Evolutionary conservation across 1,284 basidiomycete genomes (phyloP).

Genomic region (Trichosporon inkin): DNA sequence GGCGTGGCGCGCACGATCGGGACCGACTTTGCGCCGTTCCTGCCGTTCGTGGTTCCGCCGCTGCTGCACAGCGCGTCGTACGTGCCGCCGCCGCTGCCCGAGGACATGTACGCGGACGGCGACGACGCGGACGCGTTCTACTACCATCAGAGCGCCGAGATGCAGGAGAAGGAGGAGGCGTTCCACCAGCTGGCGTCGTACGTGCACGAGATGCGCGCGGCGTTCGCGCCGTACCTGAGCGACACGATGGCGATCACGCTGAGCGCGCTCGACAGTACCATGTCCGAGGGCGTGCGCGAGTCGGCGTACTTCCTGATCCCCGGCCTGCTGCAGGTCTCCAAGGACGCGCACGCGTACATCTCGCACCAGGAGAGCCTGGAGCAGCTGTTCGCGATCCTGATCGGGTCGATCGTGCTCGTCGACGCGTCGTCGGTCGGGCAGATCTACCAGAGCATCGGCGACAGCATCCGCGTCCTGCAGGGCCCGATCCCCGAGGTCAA

Average conservation of each 20-base stretch:
- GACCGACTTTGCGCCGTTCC: conserved; percentile 73
- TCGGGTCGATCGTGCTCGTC: conserved; percentile 63
- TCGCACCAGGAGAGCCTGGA: conserved; percentile 66
- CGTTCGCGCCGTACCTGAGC: conserved; percentile 68
- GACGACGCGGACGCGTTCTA: conserved; percentile 50
- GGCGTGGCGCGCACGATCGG: conserved; percentile 52
- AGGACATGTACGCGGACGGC: conserved; percentile 56
- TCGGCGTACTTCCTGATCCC: conserved; percentile 57
- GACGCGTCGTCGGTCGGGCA: conserved; percentile 60
- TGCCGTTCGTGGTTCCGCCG: conserved; percentile 73
- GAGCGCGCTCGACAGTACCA: conserved; percentile 66
- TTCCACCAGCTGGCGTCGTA: conserved; percentile 79
- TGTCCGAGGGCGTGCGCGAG: conserved; percentile 77
- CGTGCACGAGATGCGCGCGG: conserved; percentile 63
- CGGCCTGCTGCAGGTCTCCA: conserved; percentile 65
- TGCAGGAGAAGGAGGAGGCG: conserved; percentile 78
- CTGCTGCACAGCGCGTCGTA: conserved; percentile 68
- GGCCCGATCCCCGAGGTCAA: conserved; percentile 29
- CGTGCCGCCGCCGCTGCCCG: conserved; percentile 31
- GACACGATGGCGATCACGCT: conserved; percentile 67
- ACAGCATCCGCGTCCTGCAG: conserved; percentile 61
- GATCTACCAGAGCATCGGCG: conserved; percentile 63
- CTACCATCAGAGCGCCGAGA: conserved; percentile 58
- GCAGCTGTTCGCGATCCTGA: conserved; percentile 64
- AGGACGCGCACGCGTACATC: conserved; percentile 58